Conservation (phyloP, 306 rosid species). For the Cucurbita pepo region DNA sequence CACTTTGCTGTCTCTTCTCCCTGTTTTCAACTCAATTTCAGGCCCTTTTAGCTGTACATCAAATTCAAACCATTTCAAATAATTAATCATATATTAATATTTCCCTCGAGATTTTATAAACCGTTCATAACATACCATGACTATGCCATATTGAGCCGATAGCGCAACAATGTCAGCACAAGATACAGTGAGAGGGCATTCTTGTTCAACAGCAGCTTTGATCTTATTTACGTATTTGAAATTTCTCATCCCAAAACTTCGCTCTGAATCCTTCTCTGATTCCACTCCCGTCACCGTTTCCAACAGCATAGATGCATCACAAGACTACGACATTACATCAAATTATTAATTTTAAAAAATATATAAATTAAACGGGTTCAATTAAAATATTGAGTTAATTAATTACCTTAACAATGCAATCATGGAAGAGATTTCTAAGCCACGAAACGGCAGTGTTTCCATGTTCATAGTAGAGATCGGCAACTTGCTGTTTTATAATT, state of each 20-base stretch:
- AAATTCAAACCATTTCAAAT: neutral
- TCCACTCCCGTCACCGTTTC: constrained; percentile 19
- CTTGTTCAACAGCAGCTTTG: constrained; percentile 48
- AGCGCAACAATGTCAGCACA: constrained; percentile 82
- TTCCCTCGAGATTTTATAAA: too few relatives aligned
- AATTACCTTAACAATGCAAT: constrained; percentile 62
- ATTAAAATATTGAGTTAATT: neutral
- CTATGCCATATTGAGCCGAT: constrained; percentile 68
- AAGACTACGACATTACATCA: neutral
- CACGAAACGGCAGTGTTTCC: constrained; percentile 82
- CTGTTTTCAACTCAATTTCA: constrained; percentile 50
- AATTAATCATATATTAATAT: too few relatives aligned
- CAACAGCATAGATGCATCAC: constrained; percentile 70
- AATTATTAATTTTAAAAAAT: too few relatives aligned
- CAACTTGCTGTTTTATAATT: constrained; percentile 50
- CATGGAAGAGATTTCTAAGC: constrained; percentile 93
- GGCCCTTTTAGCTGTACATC: constrained; percentile 66
- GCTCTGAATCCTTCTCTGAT: constrained; percentile 42
- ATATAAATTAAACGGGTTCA: too few relatives aligned
- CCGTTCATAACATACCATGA: constrained; percentile 22
- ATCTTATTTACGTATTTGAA: constrained; percentile 57
- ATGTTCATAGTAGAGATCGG: constrained; percentile 41
- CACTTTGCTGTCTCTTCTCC: constrained; percentile 56
- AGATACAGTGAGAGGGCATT: constrained; percentile 61
- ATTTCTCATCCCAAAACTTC: constrained; percentile 82